Evolutionary conservation across 768 basidiomycete genomes (phyloP).

Genomic region (Cystofilobasidium ferigula): DNA sequence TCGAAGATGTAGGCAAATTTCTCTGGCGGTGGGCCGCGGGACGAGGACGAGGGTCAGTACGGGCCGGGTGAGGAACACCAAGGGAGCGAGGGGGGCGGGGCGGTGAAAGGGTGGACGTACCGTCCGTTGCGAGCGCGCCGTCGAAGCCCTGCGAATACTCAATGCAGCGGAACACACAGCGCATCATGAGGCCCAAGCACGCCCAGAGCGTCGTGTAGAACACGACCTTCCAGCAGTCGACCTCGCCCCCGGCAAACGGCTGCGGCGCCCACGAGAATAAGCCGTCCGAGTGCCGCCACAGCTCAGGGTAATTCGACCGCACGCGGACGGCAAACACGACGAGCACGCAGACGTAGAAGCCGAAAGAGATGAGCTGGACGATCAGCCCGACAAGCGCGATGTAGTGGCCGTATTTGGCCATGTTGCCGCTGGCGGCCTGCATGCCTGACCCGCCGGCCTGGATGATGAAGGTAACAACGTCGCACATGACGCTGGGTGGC

Average conservation of each 20-base stretch:
- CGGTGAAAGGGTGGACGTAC: too few species aligned
- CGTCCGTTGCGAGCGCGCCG: too few species aligned
- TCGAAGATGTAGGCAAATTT: too few species aligned
- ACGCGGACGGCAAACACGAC: background rate
- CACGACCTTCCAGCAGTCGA: background rate
- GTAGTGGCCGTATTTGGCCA: background rate
- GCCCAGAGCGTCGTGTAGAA: background rate
- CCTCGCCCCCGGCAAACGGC: background rate
- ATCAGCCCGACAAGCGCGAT: background rate
- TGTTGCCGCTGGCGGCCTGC: background rate
- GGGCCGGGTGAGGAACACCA: too few species aligned
- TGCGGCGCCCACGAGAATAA: background rate
- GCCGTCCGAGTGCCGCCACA: background rate
- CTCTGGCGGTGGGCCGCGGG: too few species aligned
- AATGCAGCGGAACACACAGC: background rate
- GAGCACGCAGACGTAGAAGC: background rate
- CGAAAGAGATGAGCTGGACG: background rate
- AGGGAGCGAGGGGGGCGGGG: too few species aligned
- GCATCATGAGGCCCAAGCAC: background rate
- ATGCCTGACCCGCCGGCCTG: background rate
- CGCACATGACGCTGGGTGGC: background rate
- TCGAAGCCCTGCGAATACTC: too few species aligned
- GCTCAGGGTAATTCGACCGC: background rate
- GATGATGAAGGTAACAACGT: background rate
- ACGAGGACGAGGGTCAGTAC: too few species aligned